Percentiles rank a stretch among this genome's conserved stretches.
Conservation (phyloP, 2,329 filamentous ascomycete genomes). For the Colletotrichum ledebouriae region DNA sequence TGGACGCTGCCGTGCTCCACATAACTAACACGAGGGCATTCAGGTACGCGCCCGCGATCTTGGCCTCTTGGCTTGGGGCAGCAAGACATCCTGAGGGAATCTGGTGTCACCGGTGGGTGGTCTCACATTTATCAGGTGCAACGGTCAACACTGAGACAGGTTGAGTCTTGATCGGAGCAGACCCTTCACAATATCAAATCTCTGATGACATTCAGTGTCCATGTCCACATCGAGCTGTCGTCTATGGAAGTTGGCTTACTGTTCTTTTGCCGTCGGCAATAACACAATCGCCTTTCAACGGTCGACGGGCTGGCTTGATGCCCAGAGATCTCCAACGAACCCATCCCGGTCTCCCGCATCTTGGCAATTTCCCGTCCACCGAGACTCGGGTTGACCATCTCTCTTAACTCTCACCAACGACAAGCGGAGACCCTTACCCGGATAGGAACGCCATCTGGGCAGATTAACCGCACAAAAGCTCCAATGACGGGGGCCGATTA, state of each 20-base stretch:
- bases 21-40: constrained; percentile 28
- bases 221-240: constrained; percentile 15
- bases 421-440: constrained; percentile 27
- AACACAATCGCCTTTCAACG: constrained; percentile 6
- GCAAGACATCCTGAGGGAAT: not conserved
- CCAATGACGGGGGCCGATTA: constrained; percentile 18
- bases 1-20: constrained; percentile 65
- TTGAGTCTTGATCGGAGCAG: not conserved
- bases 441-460: constrained; percentile 37
- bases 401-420: constrained; percentile 24
- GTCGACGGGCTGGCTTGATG: not conserved
- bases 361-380: constrained; percentile 3
- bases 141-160: not conserved
- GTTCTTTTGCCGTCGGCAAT: constrained; percentile 33
- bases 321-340: constrained; percentile 20
- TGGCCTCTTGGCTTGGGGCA: constrained; percentile 28
- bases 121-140: not conserved
- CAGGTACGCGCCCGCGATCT: constrained; percentile 30
- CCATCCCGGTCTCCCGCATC: constrained; percentile 15
- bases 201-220: not conserved
- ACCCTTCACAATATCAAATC: not conserved
- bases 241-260: constrained; percentile 12
- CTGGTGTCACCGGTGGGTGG: not conserved
- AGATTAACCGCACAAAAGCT: not conserved
- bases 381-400: not conserved